phyloP scores from a whole-genome alignment of 2,329 filamentous ascomycete species.

The Fusarium scirpi region DNA sequence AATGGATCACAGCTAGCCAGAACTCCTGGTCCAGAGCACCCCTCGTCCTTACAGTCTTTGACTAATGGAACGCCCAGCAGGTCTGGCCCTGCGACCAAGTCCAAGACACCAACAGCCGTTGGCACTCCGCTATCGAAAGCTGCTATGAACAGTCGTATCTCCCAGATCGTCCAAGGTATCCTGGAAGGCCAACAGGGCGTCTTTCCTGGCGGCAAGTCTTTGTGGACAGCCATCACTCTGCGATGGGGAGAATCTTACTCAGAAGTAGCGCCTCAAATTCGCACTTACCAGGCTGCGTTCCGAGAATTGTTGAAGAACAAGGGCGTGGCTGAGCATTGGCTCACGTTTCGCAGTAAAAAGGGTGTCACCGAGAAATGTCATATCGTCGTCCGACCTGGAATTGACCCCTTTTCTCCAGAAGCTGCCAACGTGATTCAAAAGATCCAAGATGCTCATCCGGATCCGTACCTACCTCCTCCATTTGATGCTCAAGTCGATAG shows the following conservation, averaged over 20 bases:
- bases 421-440: constrained; percentile 59
- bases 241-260: constrained; percentile 59
- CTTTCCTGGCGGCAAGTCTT: constrained; percentile 63
- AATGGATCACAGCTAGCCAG: constrained; percentile 3
- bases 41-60: not conserved
- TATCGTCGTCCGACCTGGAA: constrained; percentile 57
- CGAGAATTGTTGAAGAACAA: constrained; percentile 55
- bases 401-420: constrained; percentile 58
- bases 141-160: constrained; percentile 37
- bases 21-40: constrained; percentile 1
- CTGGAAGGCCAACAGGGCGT: constrained; percentile 56
- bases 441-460: constrained; percentile 61
- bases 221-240: constrained; percentile 62
- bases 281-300: constrained; percentile 55
- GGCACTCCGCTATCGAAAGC: constrained; percentile 36
- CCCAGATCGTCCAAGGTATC: constrained; percentile 46
- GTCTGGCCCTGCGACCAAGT: constrained; percentile 4
- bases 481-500: constrained; percentile 36
- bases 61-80: not conserved
- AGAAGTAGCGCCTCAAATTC: constrained; percentile 56
- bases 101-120: constrained; percentile 10
- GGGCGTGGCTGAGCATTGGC: constrained; percentile 55
- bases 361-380: constrained; percentile 60
- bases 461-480: constrained; percentile 45
- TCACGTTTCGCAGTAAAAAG: constrained; percentile 57